Percentiles rank a stretch among this genome's conserved stretches.
Evolutionary conservation across 23 red algal species (phyloP).

Genomic region (Gracilaria domingensis): DNA sequence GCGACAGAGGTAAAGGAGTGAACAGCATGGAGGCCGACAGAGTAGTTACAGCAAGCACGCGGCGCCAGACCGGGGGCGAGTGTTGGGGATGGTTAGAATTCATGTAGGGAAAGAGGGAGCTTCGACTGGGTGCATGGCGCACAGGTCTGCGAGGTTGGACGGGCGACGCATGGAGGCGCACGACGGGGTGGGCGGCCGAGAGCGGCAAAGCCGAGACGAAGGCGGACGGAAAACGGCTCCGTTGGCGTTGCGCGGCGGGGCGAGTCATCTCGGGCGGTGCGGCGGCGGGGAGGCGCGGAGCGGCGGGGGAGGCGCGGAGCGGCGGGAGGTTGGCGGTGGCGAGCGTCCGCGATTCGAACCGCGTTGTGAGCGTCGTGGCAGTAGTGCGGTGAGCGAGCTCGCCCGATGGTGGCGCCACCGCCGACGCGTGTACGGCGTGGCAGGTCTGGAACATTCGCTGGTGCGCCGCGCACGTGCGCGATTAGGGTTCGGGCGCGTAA

Average conservation of each 20-base stretch:
- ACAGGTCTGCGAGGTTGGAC: not conserved
- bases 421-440: not conserved
- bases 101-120: not conserved
- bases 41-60: slow-evolving; percentile 21
- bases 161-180: not conserved
- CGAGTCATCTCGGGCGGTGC: not conserved
- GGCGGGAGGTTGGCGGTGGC: not conserved
- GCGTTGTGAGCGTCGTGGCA: not conserved
- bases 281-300: not conserved
- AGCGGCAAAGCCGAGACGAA: slow-evolving; percentile 8
- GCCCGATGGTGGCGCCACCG: not conserved
- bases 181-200: not conserved
- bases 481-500: not conserved
- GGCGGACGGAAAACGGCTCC: not conserved
- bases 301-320: not conserved
- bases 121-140: not conserved
- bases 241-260: not conserved
- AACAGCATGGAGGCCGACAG: slow-evolving; percentile 28
- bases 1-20: slow-evolving; percentile 1
- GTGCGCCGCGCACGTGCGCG: too few species aligned
- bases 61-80: not conserved
- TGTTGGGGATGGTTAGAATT: not conserved
- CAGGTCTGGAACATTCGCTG: slow-evolving; percentile 15
- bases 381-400: not conserved
- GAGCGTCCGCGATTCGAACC: not conserved